Conservation (phyloP, 1,284 basidiomycete genomes). For the Sanghuangporus sanghuang region DNA sequence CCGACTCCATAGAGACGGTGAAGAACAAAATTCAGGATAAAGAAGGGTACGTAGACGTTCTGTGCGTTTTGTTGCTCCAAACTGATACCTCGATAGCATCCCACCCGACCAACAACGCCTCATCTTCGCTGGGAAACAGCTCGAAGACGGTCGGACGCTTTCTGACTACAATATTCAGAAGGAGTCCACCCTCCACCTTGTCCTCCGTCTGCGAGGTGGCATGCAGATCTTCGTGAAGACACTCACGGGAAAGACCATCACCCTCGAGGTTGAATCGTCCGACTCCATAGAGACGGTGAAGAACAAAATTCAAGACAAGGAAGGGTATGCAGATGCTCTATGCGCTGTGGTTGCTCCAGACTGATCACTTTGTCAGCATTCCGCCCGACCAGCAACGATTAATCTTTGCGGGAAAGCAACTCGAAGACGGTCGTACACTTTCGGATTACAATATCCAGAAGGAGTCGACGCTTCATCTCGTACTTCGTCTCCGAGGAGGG, state of each 20-base stretch:
- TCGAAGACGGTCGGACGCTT: constrained; percentile 24
- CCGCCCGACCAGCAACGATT: constrained; percentile 27
- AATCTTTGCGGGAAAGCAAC: constrained; percentile 47
- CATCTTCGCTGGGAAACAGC: constrained; percentile 49
- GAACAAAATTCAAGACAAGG: constrained; percentile 43
- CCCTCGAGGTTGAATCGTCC: constrained; percentile 50
- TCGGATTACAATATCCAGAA: constrained; percentile 37
- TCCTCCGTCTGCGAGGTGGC: constrained; percentile 54
- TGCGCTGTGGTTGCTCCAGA: not conserved
- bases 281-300: constrained; percentile 55
- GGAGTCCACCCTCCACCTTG: constrained; percentile 53
- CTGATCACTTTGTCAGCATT: constrained; percentile 5
- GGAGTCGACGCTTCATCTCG: constrained; percentile 49
- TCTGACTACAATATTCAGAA: constrained; percentile 43
- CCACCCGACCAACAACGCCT: constrained; percentile 27
- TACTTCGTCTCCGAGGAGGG: constrained; percentile 55
- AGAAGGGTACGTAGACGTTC: constrained; percentile 27
- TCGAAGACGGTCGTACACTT: constrained; percentile 38
- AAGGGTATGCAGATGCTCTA: constrained; percentile 23
- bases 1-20: constrained; percentile 53
- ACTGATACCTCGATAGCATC: constrained; percentile 23
- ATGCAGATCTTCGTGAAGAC: constrained; percentile 46
- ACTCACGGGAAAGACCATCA: constrained; percentile 54
- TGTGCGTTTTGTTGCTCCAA: not conserved
- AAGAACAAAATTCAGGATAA: constrained; percentile 45